phyloP scores from a whole-genome alignment of 352 stramenopile genomes.

The Phytophthora aleatoria region DNA sequence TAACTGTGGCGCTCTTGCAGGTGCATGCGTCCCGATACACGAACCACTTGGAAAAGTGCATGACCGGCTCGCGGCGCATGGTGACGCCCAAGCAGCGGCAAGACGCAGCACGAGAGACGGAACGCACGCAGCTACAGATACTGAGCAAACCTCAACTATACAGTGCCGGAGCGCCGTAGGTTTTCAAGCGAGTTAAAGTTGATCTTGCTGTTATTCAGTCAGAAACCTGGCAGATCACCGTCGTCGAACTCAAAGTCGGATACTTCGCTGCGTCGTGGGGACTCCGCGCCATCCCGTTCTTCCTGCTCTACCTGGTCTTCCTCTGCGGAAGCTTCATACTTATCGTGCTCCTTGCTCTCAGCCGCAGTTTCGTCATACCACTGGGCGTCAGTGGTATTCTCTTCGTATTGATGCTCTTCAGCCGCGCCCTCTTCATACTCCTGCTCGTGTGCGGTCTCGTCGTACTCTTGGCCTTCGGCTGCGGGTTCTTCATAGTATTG shows the following conservation, averaged over 20 bases:
- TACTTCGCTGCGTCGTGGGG: slow-evolving; percentile 33
- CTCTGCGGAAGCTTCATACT: neutral
- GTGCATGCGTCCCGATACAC: slow-evolving; percentile 75
- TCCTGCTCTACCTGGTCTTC: slow-evolving; percentile 7
- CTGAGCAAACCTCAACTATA: slow-evolving; percentile 41
- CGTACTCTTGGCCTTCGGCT: slow-evolving; percentile 7
- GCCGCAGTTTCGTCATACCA: slow-evolving; percentile 22
- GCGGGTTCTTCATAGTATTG: slow-evolving; percentile 14
- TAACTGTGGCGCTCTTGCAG: slow-evolving; percentile 25
- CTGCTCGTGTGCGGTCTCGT: neutral
- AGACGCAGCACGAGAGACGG: slow-evolving; percentile 38
- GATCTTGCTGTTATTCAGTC: slow-evolving; percentile 5
- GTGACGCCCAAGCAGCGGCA: slow-evolving; percentile 41
- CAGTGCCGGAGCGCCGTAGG: slow-evolving; percentile 15
- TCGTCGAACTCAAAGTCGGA: slow-evolving; percentile 68
- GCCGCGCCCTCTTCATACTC: slow-evolving; percentile 7
- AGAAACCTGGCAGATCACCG: slow-evolving; percentile 63
- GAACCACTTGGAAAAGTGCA: slow-evolving; percentile 77
- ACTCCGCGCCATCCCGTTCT: slow-evolving; percentile 19
- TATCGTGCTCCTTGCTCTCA: slow-evolving; percentile 11
- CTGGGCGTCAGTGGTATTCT: slow-evolving; percentile 3
- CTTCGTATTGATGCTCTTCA: slow-evolving; percentile 13
- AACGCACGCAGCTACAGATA: slow-evolving; percentile 45
- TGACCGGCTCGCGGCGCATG: slow-evolving; percentile 59
- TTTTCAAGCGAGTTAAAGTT: neutral